Evolutionary conservation across 352 stramenopile genomes (phyloP), one percentile per base, ranked within the genome.

Genomic region (Phytophthora pini): DNA sequence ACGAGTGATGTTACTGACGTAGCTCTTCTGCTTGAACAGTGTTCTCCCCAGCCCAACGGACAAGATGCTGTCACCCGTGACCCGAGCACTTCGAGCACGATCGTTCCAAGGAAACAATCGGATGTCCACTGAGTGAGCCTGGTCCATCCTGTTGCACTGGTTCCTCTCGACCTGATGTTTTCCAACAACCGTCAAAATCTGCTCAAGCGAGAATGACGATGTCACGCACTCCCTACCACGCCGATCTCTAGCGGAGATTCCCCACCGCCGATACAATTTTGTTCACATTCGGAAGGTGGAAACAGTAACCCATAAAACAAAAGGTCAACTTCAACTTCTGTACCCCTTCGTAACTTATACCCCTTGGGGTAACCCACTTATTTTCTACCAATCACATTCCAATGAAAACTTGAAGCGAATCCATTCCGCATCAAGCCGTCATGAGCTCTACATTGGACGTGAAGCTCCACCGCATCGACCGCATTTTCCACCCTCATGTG

Each of bases 391-490:
- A 67, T 57, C 56, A 44, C 13, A 52, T 22, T 5, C 32, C 34
- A 54, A 65, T 34, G 49, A 29, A 20, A 45, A 44, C 41, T 55
- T 56, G 26, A 64, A 63, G 45, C 49, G 22, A 59, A 73, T 69
- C 60, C 22, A 49, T 27, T 46, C 24, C 38, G 20, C 24, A 26
- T 26, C 24, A 26, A 26, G 4, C 24, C 15, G 34, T 9, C 56
- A 93, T 93, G 85, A 87, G 81, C 72, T 95, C 87, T 13, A 90
- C 87, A 65, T 69, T 95, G 9, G 85, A 93, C 69, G 79, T 95
- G 56, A 93, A 91, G 61, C 78, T 95, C 53, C 90, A 92, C 61
- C 87, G 87, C 59, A 80, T 95, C 47, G 83, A 94, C 65, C 87
- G 85, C 74, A 90, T 94, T 72, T 95, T 91, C 75, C 85, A 79